Evolutionary conservation across 2,329 filamentous ascomycete genomes (phyloP).

Genomic region (Diplodia seriata): DNA sequence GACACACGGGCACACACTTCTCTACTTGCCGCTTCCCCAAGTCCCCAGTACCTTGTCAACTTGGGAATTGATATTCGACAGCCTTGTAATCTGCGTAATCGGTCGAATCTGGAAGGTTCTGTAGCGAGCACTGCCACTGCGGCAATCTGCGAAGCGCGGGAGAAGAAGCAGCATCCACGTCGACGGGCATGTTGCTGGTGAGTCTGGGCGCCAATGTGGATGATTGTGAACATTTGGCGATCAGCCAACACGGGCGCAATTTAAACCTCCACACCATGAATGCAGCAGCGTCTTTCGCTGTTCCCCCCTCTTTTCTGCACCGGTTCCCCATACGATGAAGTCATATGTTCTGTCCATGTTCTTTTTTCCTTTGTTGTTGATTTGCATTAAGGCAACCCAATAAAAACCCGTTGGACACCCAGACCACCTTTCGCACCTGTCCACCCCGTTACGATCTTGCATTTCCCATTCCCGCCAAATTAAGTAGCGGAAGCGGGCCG

Average conservation of each 20-base stretch:
- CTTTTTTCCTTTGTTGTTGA: background rate
- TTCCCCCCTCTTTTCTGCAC: background rate
- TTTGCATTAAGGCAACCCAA: conserved; percentile 25
- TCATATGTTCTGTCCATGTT: background rate
- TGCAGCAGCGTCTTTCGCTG: background rate
- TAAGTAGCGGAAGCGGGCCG: conserved; percentile 9
- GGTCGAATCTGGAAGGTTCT: background rate
- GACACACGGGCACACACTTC: background rate
- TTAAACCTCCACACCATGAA: background rate
- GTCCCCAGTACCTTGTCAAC: conserved; percentile 10
- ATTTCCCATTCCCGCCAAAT: conserved; percentile 1
- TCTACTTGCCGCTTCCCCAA: conserved; percentile 4
- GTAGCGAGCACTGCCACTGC: background rate
- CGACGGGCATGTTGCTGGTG: background rate
- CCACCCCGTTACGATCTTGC: background rate
- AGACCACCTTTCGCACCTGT: background rate
- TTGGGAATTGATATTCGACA: background rate
- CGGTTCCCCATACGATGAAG: background rate
- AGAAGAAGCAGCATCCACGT: background rate
- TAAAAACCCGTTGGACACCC: background rate
- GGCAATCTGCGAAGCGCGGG: background rate
- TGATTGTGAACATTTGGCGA: background rate
- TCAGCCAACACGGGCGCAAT: background rate
- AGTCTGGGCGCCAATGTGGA: background rate
- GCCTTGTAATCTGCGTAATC: background rate